Conservation (phyloP, 768 basidiomycete species). For the Boletus vermiculosoides region DNA sequence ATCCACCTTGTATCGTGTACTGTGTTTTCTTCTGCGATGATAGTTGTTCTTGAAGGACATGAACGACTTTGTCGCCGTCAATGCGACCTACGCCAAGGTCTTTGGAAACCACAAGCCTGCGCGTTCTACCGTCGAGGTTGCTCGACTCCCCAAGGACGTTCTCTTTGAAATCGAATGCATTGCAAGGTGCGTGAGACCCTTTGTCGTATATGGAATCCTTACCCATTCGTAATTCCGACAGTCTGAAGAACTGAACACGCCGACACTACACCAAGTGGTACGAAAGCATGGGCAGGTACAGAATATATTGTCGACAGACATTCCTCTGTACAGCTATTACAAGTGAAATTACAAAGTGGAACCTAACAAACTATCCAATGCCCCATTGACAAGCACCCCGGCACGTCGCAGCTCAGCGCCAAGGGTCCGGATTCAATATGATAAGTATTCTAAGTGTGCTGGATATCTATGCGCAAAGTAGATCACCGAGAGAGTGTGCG, state of each 20-base stretch:
- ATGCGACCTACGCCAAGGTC: conserved; percentile 76
- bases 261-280: no score
- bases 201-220: background rate
- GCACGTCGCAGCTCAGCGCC: background rate
- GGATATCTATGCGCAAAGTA: conserved; percentile 26
- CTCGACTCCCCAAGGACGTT: conserved; percentile 86
- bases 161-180: conserved; percentile 92
- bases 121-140: conserved; percentile 87
- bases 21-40: background rate
- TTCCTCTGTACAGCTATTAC: background rate
- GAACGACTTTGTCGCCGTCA: conserved; percentile 85
- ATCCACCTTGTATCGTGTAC: background rate
- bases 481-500: conserved; percentile 9
- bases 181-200: conserved; percentile 52
- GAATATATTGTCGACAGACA: background rate
- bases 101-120: conserved; percentile 94
- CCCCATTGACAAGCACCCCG: background rate
- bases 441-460: conserved; percentile 17
- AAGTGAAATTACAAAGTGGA: conserved; percentile 6
- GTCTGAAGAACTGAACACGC: conserved; percentile 19
- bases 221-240: background rate
- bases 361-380: background rate
- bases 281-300: background rate
- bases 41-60: conserved; percentile 92
- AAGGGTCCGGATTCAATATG: background rate